A percentile compares a stretch with the other conserved stretches of the same genome.
Evolutionary conservation across 2,329 filamentous ascomycete species (phyloP).

Genomic region (Neodidymelliopsis sp.): DNA sequence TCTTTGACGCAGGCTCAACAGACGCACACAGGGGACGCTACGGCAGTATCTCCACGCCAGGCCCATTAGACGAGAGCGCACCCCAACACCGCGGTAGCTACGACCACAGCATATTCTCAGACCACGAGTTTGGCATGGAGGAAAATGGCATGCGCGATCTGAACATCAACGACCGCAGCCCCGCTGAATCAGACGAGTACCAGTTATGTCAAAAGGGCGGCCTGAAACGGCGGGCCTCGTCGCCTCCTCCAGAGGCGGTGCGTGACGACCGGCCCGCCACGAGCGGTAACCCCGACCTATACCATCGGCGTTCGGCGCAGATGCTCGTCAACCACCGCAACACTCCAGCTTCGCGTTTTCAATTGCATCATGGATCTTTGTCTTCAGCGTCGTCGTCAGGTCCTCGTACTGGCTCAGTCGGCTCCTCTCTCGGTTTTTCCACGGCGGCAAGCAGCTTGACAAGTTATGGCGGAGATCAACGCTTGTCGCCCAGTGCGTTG

Average conservation of each 20-base stretch:
- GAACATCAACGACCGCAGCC: constrained; percentile 62
- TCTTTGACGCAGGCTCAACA: constrained; percentile 46
- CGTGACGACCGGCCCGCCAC: constrained; percentile 56
- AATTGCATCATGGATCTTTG: constrained; percentile 66
- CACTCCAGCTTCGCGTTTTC: constrained; percentile 62
- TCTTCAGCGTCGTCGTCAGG: constrained; percentile 70
- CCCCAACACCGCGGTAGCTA: constrained; percentile 68
- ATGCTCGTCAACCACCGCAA: constrained; percentile 63
- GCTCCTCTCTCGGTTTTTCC: constrained; percentile 67
- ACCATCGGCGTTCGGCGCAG: constrained; percentile 63
- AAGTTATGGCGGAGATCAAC: constrained; percentile 68
- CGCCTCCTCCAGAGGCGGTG: constrained; percentile 64
- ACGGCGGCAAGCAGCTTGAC: constrained; percentile 68
- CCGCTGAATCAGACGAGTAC: constrained; percentile 54
- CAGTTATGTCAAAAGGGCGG: constrained; percentile 58
- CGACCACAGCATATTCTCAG: constrained; percentile 64
- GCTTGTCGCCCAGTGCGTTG: constrained; percentile 66
- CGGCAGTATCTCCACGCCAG: constrained; percentile 56
- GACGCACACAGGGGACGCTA: constrained; percentile 53
- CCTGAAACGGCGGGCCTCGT: constrained; percentile 70
- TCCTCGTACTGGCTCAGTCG: constrained; percentile 67
- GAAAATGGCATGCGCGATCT: constrained; percentile 61
- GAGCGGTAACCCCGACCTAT: constrained; percentile 56
- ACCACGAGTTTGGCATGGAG: constrained; percentile 61
- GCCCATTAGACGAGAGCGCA: constrained; percentile 58